These are phyloP conservation scores for Cenchrus fungigraminus DNA, from an alignment of 176 grass and related monocot species.

Conservation along the genomic window DNA sequence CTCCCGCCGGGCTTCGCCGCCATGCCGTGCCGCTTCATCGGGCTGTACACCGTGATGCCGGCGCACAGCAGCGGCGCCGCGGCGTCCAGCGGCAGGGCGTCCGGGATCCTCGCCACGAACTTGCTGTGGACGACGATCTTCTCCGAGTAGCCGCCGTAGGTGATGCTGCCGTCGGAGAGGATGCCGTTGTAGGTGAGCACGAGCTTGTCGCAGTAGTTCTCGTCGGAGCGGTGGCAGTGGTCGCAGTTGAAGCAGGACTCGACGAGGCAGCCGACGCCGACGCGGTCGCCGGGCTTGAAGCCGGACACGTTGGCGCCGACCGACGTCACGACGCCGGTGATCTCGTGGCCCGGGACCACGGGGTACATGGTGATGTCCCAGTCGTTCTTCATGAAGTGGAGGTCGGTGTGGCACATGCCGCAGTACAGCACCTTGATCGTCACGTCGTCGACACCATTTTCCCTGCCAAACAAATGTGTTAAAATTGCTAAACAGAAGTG, in stretches of 20 bases:
- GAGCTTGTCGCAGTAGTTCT: conserved; percentile 84
- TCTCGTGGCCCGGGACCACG: not conserved
- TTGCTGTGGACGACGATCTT: conserved; percentile 68
- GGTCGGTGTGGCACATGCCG: not conserved
- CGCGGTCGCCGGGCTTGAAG: not conserved
- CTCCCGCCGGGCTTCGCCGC: conserved; percentile 20
- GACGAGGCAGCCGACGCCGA: not conserved
- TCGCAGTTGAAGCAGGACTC: not conserved
- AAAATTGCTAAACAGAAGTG: no score
- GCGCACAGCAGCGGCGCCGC: no score
- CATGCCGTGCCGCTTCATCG: not conserved
- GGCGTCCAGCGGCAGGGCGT: conserved; percentile 57
- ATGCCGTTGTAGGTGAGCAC: conserved; percentile 77
- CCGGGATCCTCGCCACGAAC: conserved; percentile 64
- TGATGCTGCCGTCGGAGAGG: conserved; percentile 77
- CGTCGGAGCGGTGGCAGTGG: conserved; percentile 36
- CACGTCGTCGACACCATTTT: not conserved
- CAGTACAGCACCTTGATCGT: not conserved
- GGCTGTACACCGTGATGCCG: not conserved
- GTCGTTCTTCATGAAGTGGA: not conserved
- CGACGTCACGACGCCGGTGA: not conserved
- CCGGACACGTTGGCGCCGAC: not conserved
- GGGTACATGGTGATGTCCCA: not conserved
- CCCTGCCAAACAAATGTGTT: not conserved
- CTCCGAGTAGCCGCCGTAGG: conserved; percentile 83